Conservation (phyloP, 225 moss, liverwort and hornwort genomes). For the Pseudisothecium myosuroides region DNA sequence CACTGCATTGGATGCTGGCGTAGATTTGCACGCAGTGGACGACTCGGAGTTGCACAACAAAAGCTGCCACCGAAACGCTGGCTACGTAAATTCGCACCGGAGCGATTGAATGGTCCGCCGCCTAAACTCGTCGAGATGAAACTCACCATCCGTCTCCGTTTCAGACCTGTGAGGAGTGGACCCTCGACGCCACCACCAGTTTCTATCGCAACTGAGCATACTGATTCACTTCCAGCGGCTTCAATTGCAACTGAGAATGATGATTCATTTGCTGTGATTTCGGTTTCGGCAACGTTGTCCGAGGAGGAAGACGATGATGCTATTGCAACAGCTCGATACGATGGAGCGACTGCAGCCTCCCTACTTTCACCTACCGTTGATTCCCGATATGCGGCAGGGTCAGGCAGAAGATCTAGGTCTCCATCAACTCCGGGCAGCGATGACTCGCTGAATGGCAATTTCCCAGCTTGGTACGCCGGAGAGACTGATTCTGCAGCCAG, state of each 20-base stretch:
- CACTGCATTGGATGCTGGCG: not conserved
- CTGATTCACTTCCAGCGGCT: not conserved
- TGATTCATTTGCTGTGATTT: not conserved
- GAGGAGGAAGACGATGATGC: not conserved
- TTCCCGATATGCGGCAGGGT: not conserved
- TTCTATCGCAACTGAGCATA: not conserved
- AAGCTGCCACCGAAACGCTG: not conserved
- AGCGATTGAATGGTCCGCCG: not conserved
- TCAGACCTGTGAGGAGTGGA: too few relatives aligned
- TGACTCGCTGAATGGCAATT: not conserved
- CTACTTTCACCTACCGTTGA: not conserved
- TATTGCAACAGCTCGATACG: not conserved
- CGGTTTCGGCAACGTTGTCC: too few relatives aligned
- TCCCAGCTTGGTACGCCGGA: not conserved
- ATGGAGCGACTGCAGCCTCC: too few relatives aligned
- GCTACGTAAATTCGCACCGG: not conserved
- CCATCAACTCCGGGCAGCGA: not conserved
- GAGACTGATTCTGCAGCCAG: not conserved
- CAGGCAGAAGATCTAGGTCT: not conserved
- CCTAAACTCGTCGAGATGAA: not conserved
- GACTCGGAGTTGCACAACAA: not conserved
- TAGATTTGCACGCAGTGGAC: too few relatives aligned
- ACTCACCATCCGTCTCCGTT: not conserved
- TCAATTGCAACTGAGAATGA: too few relatives aligned
- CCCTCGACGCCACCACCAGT: not conserved